Percentiles rank a stretch among this genome's conserved stretches.
Evolutionary conservation across 805 yeast genomes (phyloP).

Genomic region (Torulaspora franciscae): DNA sequence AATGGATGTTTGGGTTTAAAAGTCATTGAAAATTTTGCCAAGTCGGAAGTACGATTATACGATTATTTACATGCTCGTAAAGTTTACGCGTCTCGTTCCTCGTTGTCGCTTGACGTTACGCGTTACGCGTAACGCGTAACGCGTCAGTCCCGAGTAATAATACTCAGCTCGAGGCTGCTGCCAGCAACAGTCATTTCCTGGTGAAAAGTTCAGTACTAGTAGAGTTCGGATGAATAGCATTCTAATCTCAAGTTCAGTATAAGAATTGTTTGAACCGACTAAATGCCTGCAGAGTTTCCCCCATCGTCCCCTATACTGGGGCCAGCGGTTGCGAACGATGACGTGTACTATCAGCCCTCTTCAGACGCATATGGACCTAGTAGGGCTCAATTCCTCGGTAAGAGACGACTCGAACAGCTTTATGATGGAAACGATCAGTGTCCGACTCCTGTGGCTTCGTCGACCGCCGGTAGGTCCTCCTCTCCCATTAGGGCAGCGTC

Average conservation of each 20-base stretch:
- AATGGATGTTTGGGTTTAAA: neutral
- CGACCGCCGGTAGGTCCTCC: conserved; percentile 43
- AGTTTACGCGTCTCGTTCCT: neutral
- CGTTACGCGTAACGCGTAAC: conserved; percentile 3
- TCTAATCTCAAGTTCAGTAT: neutral
- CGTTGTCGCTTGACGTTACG: conserved; percentile 6
- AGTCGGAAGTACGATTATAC: too few relatives aligned
- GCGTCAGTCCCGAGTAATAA: neutral
- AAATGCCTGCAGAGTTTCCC: conserved; percentile 26
- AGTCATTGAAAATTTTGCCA: too few relatives aligned
- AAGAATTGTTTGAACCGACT: neutral
- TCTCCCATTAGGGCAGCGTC: conserved; percentile 30
- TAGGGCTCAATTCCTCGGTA: neutral
- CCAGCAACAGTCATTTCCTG: neutral
- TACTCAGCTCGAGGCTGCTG: neutral
- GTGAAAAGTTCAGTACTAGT: neutral
- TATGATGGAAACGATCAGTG: conserved; percentile 35
- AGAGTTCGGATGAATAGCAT: neutral
- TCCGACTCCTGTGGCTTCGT: conserved; percentile 74
- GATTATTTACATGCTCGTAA: too few relatives aligned
- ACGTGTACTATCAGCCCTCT: conserved; percentile 17
- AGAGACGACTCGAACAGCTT: conserved; percentile 2
- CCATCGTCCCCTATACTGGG: conserved; percentile 38
- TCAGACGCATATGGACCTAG: conserved; percentile 1
- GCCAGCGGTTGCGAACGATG: conserved; percentile 5